Base-by-base conservation (phyloP, 306 rosid species). In the Cyamopsis tetragonoloba region DNA sequence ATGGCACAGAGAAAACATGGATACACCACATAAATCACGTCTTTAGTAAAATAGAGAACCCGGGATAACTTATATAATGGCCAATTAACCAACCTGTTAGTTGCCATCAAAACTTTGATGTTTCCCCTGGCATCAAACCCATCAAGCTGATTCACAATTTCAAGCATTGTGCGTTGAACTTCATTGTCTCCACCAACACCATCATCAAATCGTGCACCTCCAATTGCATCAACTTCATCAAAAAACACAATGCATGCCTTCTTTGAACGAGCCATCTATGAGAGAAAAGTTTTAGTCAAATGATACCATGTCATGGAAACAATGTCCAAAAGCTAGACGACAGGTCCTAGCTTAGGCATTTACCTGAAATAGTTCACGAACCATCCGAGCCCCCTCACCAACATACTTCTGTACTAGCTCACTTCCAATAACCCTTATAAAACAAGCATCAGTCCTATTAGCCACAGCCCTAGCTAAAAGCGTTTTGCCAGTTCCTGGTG, bases 401-500 rank as follows among this genome's bases (percentile, higher is more conserved):
- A 95, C 97, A 13, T 95, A 95, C 70, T 95, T 95, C 74, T 95
- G 99, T 65, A 95, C 99, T 32, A 95, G 92, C 72, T 95, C 99
- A 79, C 99, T 95, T 63, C 99, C 99, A 81, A 95, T 95, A 38
- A 95, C 99, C 72, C 99, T 92, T 14, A 95, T 91, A 71, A 95
- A 95, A 51, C 99, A 95, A 20, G 99, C 99, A 87, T 95, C 97
- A 13, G 99, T 95, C 79, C 99, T 83, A 66, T 95, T 95, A 24
- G 99, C 99, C 58, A 95, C 99, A 80, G 97, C 99, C 80, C 97
- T 84, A 22, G 99, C 99, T 34, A 95, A 59, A 77, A 91, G 97
- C n/a, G 99, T 95, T 78, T 95, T 95, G 26, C 99, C 99, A 1
- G 99, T 95, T 69, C 99, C 99, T 2, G 99, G 99, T 32, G 99